Evolutionary conservation across 2,329 filamentous ascomycete species (phyloP), one percentile per base, ranked within the genome.

Genomic region (Scleromitrula shiraiana): DNA sequence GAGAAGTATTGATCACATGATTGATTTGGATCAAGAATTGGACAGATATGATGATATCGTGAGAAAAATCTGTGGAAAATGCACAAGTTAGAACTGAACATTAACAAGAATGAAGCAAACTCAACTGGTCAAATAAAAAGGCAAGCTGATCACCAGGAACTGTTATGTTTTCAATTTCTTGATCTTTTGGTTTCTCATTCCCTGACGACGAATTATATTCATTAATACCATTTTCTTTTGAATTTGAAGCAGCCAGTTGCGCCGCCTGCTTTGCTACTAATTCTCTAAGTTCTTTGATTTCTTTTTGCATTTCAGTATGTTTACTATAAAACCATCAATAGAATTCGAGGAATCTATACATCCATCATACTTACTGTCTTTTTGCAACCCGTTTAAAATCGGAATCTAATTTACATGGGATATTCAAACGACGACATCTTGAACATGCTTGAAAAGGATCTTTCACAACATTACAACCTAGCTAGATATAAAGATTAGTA

Each of bases 341-440:
- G n/a, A n/a, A n/a, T n/a, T n/a, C n/a, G n/a, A 8, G 24, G 9
- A 8, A 27, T 12, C 2, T 5, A 14, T 12, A n/a, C 5, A 17
- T 22, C 7, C 19, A 5, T 20, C 5, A 22, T 14, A 33, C 40
- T 20, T 46, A 49, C 47, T 45, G 40, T 8, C 47, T 33, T 67
- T 83, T 83, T 40, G 79, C 80, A 27, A 83, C 68, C 52, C 81
- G 75, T 67, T 82, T 83, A 69, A 84, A 85, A 64, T 80, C 80
- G 52, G 78, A 76, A 59, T 83, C 79, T 62, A 85, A 82, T 59
- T 80, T 78, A 66, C 81, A 84, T 46, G 73, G 70, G 32, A 83
- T 74, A 51, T 73, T 74, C 49, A 83, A 72, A 56, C 81, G 81
- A 53, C 72, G 69, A 64, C 80, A 85, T 52, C 80, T 73, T 30